Percentiles rank a stretch among this genome's conserved stretches.
Evolutionary conservation across 257 asterid species (phyloP).

Genomic region (Solanum paucissectum): DNA sequence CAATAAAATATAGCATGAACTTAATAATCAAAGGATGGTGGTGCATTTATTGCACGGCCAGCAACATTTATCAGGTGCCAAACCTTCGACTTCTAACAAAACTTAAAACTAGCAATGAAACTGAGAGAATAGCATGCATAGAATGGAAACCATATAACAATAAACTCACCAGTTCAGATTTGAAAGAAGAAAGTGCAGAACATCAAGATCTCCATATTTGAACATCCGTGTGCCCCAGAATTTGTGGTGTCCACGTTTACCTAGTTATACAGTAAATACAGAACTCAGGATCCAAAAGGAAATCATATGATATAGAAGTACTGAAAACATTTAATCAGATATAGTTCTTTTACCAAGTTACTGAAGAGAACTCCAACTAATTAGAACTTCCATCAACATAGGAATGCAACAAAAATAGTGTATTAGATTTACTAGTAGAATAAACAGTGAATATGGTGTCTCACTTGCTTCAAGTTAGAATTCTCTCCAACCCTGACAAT

Average conservation of each 20-base stretch:
- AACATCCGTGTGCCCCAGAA: constrained; percentile 99
- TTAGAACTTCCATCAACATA: not conserved
- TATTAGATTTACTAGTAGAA: not conserved
- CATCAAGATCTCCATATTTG: constrained; percentile 86
- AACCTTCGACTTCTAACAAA: not conserved
- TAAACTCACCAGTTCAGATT: constrained; percentile 76
- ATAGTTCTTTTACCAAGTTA: not conserved
- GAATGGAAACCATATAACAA: not conserved
- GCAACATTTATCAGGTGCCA: not conserved
- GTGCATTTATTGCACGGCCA: not conserved
- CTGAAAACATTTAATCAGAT: not conserved
- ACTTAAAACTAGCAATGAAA: not conserved
- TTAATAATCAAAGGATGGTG: not conserved
- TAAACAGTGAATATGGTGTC: not conserved
- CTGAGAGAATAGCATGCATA: constrained; percentile 1
- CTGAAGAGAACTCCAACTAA: not conserved
- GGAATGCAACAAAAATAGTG: not conserved
- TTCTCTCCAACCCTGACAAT: not conserved
- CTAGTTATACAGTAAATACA: constrained; percentile 26
- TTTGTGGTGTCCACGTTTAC: constrained; percentile 95
- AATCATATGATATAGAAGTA: not conserved
- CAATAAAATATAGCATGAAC: not conserved
- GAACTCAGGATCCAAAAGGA: not conserved
- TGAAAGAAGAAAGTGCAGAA: constrained; percentile 94
- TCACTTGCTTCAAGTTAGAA: not conserved